Conservation (phyloP, 2,329 filamentous ascomycete genomes). For the Ceratocystis variospora region DNA sequence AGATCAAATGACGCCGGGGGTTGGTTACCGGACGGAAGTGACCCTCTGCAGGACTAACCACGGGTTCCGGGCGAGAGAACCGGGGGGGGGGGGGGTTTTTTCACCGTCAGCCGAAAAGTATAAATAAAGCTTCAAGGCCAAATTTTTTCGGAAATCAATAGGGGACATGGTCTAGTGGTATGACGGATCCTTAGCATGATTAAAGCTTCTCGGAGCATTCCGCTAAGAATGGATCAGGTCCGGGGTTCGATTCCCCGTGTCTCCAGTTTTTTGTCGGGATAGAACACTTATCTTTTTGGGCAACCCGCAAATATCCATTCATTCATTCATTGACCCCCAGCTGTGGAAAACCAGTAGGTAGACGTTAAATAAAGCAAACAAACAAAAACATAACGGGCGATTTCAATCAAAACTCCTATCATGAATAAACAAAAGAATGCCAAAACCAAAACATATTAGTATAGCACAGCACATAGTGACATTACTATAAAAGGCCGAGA, state of each 20-base stretch:
- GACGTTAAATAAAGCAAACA: no score
- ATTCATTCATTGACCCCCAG: not conserved
- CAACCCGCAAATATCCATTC: not conserved
- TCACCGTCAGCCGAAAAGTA: no score
- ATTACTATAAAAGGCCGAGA: not conserved
- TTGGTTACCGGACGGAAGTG: no score
- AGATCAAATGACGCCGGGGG: no score
- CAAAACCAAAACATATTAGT: not conserved
- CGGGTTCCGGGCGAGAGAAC: no score
- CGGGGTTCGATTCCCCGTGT: constrained; percentile 20
- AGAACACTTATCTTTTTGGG: not conserved
- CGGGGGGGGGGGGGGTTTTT: no score
- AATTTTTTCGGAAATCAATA: not conserved
- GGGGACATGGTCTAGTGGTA: constrained; percentile 13
- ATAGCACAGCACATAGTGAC: not conserved
- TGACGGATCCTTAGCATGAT: constrained; percentile 13
- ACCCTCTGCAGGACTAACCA: no score
- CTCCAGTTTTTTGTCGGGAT: constrained; percentile 8
- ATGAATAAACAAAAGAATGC: not conserved
- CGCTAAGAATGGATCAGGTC: constrained; percentile 18
- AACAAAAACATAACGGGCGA: not conserved
- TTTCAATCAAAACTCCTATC: not conserved
- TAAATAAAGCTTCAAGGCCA: no score
- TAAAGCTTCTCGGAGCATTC: not conserved
- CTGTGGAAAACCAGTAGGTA: no score